Percentiles rank a stretch among this genome's conserved stretches.
These are phyloP conservation scores for Chlorella sp. DNA, from an alignment of 139 green algal genomes.

Conservation along the genomic window DNA sequence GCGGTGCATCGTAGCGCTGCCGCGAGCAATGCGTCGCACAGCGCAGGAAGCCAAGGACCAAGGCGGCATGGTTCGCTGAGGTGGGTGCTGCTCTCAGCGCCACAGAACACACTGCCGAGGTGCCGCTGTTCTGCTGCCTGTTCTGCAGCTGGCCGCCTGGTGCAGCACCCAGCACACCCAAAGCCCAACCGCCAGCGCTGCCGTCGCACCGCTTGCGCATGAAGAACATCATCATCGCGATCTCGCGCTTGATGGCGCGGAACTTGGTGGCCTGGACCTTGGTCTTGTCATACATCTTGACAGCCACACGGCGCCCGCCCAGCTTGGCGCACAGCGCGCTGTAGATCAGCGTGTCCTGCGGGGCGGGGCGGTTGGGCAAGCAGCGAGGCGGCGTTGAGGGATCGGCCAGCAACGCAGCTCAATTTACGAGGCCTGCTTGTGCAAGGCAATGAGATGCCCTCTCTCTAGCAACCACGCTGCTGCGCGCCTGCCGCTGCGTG, in stretches of 20 bases:
- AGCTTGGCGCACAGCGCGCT: constrained; percentile 53
- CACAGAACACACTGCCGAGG: not conserved
- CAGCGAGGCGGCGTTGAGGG: not conserved
- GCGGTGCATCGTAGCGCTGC: too few species aligned
- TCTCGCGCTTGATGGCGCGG: constrained; percentile 69
- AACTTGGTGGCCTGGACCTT: constrained; percentile 63
- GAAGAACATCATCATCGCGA: constrained; percentile 79
- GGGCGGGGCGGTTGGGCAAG: not conserved
- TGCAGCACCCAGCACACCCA: not conserved
- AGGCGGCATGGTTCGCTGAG: too few species aligned
- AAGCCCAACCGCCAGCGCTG: not conserved
- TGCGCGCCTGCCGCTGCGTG: too few species aligned
- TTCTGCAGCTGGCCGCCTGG: not conserved
- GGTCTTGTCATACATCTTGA: constrained; percentile 70
- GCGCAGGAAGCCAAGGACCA: not conserved
- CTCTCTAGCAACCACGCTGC: too few species aligned
- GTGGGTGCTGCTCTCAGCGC: not conserved
- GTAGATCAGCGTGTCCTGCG: constrained; percentile 65
- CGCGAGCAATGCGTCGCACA: not conserved
- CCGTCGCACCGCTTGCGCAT: constrained; percentile 50
- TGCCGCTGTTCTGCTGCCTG: not conserved
- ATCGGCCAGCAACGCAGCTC: not conserved
- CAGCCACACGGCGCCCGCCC: constrained; percentile 45
- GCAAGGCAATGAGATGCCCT: too few species aligned
- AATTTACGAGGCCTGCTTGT: not conserved